Conservation (phyloP, 2,329 filamentous ascomycete species). For the Botrytis sinoallii region DNA sequence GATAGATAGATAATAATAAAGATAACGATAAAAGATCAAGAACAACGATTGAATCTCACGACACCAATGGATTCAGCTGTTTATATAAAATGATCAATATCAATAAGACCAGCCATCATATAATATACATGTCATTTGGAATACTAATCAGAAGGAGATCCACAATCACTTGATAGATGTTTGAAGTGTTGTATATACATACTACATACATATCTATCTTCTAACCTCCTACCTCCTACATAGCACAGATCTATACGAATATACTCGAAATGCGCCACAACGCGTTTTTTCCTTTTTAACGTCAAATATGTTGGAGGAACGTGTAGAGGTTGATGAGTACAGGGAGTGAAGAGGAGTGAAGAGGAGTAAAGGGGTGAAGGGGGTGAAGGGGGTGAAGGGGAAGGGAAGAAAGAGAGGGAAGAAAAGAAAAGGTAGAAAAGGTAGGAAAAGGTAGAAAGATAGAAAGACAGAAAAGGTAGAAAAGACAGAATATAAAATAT, state of each 20-base stretch:
- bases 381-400: neutral
- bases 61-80: neutral
- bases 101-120: neutral
- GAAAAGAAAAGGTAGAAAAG: neutral
- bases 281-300: neutral
- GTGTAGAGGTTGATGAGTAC: neutral
- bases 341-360: neutral
- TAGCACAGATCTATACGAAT: too few relatives aligned
- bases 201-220: too few relatives aligned
- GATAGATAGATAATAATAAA: neutral
- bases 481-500: neutral
- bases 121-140: neutral
- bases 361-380: neutral
- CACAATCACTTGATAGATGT: neutral
- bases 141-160: neutral
- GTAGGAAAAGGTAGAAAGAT: neutral
- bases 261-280: neutral
- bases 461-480: neutral
- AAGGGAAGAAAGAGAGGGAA: neutral
- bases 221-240: too few relatives aligned
- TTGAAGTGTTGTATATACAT: constrained; percentile 12
- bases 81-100: neutral
- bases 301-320: neutral
- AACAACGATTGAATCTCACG: neutral
- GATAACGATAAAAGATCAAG: neutral